Percentiles rank a stretch among this genome's conserved stretches.
Evolutionary conservation across 306 rosid genomes (phyloP).

Genomic region (Senna siamea): DNA sequence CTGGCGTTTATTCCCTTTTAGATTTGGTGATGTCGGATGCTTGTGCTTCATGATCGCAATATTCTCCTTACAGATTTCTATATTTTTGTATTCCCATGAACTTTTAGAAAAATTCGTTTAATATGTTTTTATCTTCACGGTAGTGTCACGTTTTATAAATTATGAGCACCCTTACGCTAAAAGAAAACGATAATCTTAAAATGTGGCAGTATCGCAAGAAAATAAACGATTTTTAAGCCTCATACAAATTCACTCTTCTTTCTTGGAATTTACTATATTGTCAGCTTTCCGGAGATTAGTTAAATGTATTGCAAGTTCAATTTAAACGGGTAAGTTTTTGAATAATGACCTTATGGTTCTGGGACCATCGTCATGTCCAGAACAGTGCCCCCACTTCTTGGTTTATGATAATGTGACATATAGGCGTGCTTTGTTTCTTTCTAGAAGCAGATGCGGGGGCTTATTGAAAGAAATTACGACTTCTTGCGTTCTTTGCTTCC

Average conservation of each 20-base stretch:
- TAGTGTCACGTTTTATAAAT: too few relatives aligned
- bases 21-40: background rate
- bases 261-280: background rate
- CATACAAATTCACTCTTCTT: background rate
- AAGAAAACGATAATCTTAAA: background rate
- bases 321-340: background rate
- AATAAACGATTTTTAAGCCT: background rate
- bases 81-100: background rate
- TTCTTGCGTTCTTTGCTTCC: too few relatives aligned
- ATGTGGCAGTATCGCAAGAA: background rate
- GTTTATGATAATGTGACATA: too few relatives aligned
- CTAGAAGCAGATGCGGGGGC: background rate
- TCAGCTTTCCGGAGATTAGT: too few relatives aligned
- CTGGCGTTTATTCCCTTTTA: background rate
- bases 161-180: too few relatives aligned
- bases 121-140: background rate
- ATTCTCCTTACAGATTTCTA: background rate
- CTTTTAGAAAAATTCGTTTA: background rate
- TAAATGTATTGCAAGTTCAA: too few relatives aligned
- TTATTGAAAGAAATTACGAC: background rate
- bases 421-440: background rate
- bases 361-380: background rate
- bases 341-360: background rate
- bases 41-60: background rate
- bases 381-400: background rate